Base-by-base conservation (phyloP, 225 moss, liverwort and hornwort species). In the Polytrichum formosum region DNA sequence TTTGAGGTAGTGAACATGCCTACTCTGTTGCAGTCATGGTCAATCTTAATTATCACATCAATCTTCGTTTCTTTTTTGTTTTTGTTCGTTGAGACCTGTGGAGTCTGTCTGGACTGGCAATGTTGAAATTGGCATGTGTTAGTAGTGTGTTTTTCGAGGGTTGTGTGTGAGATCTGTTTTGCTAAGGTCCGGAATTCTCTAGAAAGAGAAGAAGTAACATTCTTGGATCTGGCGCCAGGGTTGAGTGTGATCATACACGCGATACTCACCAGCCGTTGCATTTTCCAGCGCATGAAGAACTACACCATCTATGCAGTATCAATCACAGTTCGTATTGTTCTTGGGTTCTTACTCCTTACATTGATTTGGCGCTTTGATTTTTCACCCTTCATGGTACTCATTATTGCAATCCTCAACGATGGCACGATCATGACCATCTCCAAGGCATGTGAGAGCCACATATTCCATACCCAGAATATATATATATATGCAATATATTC, bases 371-470 rank as follows among this genome's bases (percentile, higher is more conserved):
- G 65, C 53, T 84, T 88, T 66, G 84, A 88, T 61, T 88, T 88
- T 30, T 82, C 84, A 27, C 88, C 88, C 53, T 88, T 88, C 55
- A 88, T 84, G 80, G 79, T 82, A 23, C 80, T 88, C 27, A 29
- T 88, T 56, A 84, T 88, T 67, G 84, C 88, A 64, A 82, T 88
- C 65, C 75, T 88, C 2, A 84, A 88, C 60, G 88, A 88, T 76
- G 88, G 87, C 64, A 87, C 87, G 17, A 87, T 87, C 33, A 87
- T 87, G 87, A 87, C 87, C 53, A 87, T 87, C 66, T 79, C 87
- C 28, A 83, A 83, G 83, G 81, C 81, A 78, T 58, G 58, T 58
- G 46, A 46, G 46, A 46, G 46, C 46, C 46, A 46, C 46, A 16
- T 46, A 46, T 46, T 46, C 13, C 16, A 16, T 46, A 46, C 46